Percentiles rank a stretch among this genome's conserved stretches.
These are phyloP conservation scores for Chytridiales sp. DNA, from an alignment of 371 early-diverging fungal species.

Conservation along the genomic window DNA sequence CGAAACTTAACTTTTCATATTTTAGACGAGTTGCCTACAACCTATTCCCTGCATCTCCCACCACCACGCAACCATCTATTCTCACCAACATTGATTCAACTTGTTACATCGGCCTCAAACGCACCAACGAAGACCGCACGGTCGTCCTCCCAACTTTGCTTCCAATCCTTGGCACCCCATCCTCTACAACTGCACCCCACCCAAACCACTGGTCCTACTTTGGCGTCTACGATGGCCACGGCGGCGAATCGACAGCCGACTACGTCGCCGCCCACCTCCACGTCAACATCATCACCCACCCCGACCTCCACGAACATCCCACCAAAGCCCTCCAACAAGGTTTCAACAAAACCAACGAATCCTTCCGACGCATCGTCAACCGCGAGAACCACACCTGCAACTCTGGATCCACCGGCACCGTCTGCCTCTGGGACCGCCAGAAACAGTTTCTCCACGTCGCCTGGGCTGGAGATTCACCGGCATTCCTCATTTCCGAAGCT, in stretches of 20 bases:
- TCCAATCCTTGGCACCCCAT: neutral
- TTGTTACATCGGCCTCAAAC: conserved; percentile 16
- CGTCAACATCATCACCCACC: conserved; percentile 9
- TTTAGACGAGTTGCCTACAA: too few relatives aligned
- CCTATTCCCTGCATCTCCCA: too few relatives aligned
- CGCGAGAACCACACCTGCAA: conserved; percentile 14
- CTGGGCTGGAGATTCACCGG: conserved; percentile 21
- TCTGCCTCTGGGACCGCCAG: conserved; percentile 3
- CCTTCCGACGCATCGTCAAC: neutral
- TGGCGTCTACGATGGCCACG: conserved; percentile 18
- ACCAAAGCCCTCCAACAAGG: conserved; percentile 1
- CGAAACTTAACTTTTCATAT: too few relatives aligned
- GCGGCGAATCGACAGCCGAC: conserved; percentile 11
- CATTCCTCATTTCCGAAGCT: conserved; percentile 12
- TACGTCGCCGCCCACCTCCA: conserved; percentile 10
- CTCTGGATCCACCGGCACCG: conserved; percentile 12
- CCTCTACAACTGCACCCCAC: neutral
- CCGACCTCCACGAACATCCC: conserved; percentile 3
- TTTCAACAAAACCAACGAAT: conserved; percentile 8
- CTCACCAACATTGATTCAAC: too few relatives aligned
- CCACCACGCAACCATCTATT: too few relatives aligned
- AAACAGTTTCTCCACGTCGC: conserved; percentile 1
- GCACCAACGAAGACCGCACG: conserved; percentile 17
- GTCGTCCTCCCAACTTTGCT: neutral
- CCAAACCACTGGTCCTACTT: neutral